Evolutionary conservation across 768 basidiomycete genomes (phyloP).

Genomic region (Suillus hirtellus): DNA sequence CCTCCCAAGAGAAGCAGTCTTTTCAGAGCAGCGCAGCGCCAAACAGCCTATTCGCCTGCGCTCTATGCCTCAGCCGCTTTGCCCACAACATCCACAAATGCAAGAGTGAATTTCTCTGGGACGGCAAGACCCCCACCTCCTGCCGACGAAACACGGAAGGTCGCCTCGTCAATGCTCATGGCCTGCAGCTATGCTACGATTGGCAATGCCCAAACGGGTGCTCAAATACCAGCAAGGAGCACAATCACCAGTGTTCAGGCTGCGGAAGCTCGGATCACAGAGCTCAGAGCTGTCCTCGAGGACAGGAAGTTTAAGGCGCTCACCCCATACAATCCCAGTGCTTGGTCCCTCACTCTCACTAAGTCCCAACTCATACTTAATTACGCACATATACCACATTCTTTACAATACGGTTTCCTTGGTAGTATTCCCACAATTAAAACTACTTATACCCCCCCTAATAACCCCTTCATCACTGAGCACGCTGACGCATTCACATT

Average conservation of each 20-base stretch:
- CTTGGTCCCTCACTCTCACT: constrained; percentile 30
- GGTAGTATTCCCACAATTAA: constrained; percentile 24
- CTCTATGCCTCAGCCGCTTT: too few species aligned
- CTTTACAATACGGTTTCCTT: constrained; percentile 29
- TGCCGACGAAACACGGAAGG: constrained; percentile 1
- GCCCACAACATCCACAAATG: too few species aligned
- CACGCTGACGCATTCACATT: not conserved
- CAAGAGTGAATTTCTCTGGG: too few species aligned
- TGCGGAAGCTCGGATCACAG: constrained; percentile 39
- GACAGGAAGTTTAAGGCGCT: constrained; percentile 26
- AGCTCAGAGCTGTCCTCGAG: constrained; percentile 40
- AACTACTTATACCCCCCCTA: constrained; percentile 33
- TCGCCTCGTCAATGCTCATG: constrained; percentile 22
- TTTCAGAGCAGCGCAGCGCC: too few species aligned
- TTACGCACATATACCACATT: constrained; percentile 30
- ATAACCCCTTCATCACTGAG: constrained; percentile 27
- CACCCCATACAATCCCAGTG: constrained; percentile 32
- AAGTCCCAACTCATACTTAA: constrained; percentile 20
- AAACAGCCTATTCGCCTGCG: too few species aligned
- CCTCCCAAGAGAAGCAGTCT: too few species aligned
- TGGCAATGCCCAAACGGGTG: constrained; percentile 36
- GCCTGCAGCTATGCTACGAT: constrained; percentile 34
- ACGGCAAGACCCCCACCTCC: too few species aligned
- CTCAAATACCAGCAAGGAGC: constrained; percentile 18
- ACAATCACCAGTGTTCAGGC: constrained; percentile 43